phyloP scores from a whole-genome alignment of 1,139 yeast species.

The Geotrichum australiense region DNA sequence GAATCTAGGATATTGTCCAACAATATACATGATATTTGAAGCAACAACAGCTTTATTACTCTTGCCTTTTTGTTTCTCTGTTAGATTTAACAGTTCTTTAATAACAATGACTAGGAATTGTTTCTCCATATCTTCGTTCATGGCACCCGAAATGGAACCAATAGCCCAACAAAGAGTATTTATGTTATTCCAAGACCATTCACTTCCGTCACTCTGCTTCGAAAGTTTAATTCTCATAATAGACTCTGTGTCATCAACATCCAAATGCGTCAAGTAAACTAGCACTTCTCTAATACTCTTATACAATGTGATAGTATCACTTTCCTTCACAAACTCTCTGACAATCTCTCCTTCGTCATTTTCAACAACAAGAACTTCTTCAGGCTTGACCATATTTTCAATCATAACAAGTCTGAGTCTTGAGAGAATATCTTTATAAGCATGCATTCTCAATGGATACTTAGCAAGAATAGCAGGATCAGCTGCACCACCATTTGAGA shows the following conservation, averaged over 20 bases:
- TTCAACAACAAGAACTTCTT: slow-evolving; percentile 92
- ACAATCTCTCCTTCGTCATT: slow-evolving; percentile 99
- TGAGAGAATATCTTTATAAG: slow-evolving; percentile 66
- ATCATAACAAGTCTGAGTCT: slow-evolving; percentile 83
- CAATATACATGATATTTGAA: slow-evolving; percentile 97
- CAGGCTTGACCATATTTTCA: slow-evolving; percentile 97
- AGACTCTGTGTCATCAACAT: slow-evolving; percentile 87
- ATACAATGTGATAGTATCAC: slow-evolving; percentile 92
- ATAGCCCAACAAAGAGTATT: slow-evolving; percentile 99
- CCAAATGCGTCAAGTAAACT: slow-evolving; percentile 90
- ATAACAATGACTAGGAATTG: slow-evolving; percentile 87
- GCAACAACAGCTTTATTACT: slow-evolving; percentile 99
- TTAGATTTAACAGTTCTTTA: slow-evolving; percentile 79
- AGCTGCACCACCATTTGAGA: slow-evolving; percentile 66
- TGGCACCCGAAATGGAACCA: slow-evolving; percentile 97
- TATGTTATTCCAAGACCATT: slow-evolving; percentile 99
- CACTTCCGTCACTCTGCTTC: slow-evolving; percentile 88
- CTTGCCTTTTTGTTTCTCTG: slow-evolving; percentile 95
- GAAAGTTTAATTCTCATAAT: slow-evolving; percentile 90
- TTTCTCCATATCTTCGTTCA: slow-evolving; percentile 97
- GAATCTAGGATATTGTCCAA: slow-evolving; percentile 97
- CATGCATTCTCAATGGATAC: slow-evolving; percentile 80
- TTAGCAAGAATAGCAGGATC: slow-evolving; percentile 72
- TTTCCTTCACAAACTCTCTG: slow-evolving; percentile 92
- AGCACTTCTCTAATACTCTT: slow-evolving; percentile 93